Base-by-base conservation (phyloP, 768 basidiomycete genomes). In the Clavulina sp. region DNA sequence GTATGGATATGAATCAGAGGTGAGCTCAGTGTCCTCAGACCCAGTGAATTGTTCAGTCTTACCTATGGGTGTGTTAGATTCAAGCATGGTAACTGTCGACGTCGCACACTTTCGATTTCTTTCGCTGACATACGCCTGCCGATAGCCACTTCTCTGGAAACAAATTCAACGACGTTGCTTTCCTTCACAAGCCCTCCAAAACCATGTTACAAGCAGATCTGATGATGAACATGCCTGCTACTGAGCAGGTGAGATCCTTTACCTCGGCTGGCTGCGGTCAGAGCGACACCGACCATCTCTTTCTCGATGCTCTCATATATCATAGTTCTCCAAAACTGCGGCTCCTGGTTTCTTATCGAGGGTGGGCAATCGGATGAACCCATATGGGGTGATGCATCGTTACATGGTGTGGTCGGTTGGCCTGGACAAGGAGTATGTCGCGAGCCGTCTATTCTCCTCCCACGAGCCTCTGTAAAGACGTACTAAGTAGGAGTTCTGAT, bases 171-270 rank as follows among this genome's bases (percentile, higher is more conserved):
- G 70, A 71, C 54, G 60, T 71, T 32, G 66, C 69, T 2, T 69
- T 70, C 49, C 61, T 66, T 36, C 70, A 72, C 53, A 64, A 61
- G 19, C 64, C 68, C 0, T 62, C 59, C 46, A 63, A 63, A 43
- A 70, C 69, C 0, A 60, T 72, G 26, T 56, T 71, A 51, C 59
- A 68, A 51, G 70, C 68, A 18, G 71, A 72, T 54, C 60, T 72
- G 51, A 59, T 71, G 0, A 68, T 71, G 64, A 70, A 70, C 60
- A 62, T 71, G 2, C 70, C 70, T 0, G 60, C 64, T 1, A 65
- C 52, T 2, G 70, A 71, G 56, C 69, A 70, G 60, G 60, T 61
- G 13, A n/a, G 41, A 18, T 6, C 13, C 26, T 18, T 5, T 24
- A 31, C 16, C 41, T 54, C 36, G 16, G 18, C 40, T 49, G 21